Evolutionary conservation across 2,329 filamentous ascomycete genomes (phyloP), one percentile per base, ranked within the genome.

Genomic region (Fusarium sp.): DNA sequence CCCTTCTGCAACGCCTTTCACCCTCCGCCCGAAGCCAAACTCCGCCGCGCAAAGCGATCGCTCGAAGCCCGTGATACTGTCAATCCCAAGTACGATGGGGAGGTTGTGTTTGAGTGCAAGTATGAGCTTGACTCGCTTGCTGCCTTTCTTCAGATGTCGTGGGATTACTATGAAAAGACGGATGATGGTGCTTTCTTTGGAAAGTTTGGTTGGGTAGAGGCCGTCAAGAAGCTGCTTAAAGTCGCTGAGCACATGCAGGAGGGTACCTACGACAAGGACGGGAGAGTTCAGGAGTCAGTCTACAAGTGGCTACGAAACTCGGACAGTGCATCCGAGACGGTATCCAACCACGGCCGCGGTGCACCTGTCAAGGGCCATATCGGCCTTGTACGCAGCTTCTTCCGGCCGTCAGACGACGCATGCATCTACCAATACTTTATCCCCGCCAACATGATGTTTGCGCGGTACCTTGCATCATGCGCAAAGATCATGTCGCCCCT

Each of bases 1-100:
- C 94, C 95, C 1, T 95, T 94, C 81, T 98, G 95, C 84, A 97
- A 97, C 79, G 92, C 94, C 36, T 98, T 97, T 80, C 94, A 97
- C 77, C 92, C 95, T 0, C 95, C 95, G 0, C 83, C 87, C 2
- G 92, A 93, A 57, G 92, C 92, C 60, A 72, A 71, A 4, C 46
- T 76, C 10, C 58, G 63, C 50, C 70, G 61, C 55, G 33, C 58
- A 33, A 73, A 74, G 62, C 66, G 74, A 33, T 54, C 63, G 33
- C 31, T 77, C 23, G 27, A 66, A 36, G 57, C 73, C 33, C 74
- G 85, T n/a, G 91, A 92, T 77, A 73, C 79, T 74, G 80, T 83
- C 80, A 87, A 67, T 83, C 92, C 93, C 0, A 80, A 84, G 27
- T 90, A 92, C 25, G 91, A 91, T 73, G 84, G 85, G 1, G 83